Base-by-base conservation (phyloP, 768 basidiomycete species). In the Psilocybe azurescens region DNA sequence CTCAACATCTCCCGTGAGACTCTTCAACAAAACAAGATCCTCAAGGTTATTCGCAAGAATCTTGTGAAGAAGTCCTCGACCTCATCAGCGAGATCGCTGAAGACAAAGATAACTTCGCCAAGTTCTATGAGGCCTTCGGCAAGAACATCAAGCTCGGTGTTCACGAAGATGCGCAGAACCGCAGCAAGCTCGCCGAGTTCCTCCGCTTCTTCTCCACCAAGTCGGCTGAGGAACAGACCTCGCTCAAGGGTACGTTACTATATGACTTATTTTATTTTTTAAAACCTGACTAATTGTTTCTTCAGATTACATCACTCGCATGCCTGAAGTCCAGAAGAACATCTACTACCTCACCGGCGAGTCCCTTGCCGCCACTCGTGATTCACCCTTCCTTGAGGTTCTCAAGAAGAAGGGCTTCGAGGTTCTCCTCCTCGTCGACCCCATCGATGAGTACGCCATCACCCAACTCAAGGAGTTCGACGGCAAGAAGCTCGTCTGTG, bases 1-100 rank as follows among this genome's bases (percentile, higher is more conserved):
- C 93, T 99, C 74, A 99, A 99, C 88, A 99, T 99, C 79, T 99
- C 97, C 48, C 95, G 97, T 81, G 97, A 99, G 86, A 98, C 96
- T 36, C 89, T 99, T 59, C 97, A 99, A 79, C 97, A 99, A 76
- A 99, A 99, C 88, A 99, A 99, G 89, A 99, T 99, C 70, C 91
- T 99, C 71, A 99, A 99, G 86, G 95, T 97, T 77, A 96, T 97
- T 77, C 93, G 95, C 78, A 97, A 98, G 89, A 97, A 98, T 85
- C 87, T 99, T 58, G 96, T 99, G 78, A 99, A 95, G 89, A 98
- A 98, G 85, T 90, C 92, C 78, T 99, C 80, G 97, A 99, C 74
- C 79, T 98, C 70, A 87, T 99, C 84, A 83, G 77, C 70, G 97
- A 99, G 85, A 97, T 99, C 65, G 90, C 96, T 38, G 97, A 99